Base-by-base conservation (phyloP, 768 basidiomycete genomes). In the Serendipita sp. region DNA sequence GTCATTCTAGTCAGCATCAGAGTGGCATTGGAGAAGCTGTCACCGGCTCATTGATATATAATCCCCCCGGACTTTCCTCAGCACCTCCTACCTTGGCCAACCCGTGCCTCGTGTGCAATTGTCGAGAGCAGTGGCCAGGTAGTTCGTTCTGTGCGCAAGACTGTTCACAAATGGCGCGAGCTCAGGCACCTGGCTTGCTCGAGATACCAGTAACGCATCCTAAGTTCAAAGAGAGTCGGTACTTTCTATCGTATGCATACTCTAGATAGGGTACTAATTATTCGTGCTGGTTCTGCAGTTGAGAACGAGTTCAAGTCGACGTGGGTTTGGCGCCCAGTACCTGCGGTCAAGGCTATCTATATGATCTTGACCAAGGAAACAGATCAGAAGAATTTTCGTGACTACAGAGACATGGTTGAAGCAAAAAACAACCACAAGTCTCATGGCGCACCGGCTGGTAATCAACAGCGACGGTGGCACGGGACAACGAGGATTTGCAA, bases 391-490 rank as follows among this genome's bases (percentile, higher is more conserved):
- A 75, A 75, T 56, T 87, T 85, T 66, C 79, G 82, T 3, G 73
- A 82, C 2, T 86, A 87, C 68, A 78, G 76, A 83, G 83, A 71
- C 62, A 75, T 64, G 16, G 26, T 86, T 3, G 85, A 87, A 70
- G 66, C 73, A 42, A 77, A 79, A 48, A 84, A 85, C 0, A 78
- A 83, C 31, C 86, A 86, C 64, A 75, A 69, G 2, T 67, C 75
- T 38, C 65, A 76, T 2, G 82, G 82, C 34, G 75, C 81, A 48
- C 80, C 82, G 3, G 71, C 80, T 30, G 85, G 85, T 33, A 86
- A 86, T 65, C 84, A 86, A 70, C 84, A 85, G 66, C 81, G 85
- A 31, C 79, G 85, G 22, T 87, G 84, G 84, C 85, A 87, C 69
- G 85, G 86, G 20, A 87, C 85, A 11, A 77, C 78, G 38, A 75